Evolutionary conservation across 73 alveolate species (phyloP), one percentile per base, ranked within the genome.

Genomic region (Paramecium primaurelia): DNA sequence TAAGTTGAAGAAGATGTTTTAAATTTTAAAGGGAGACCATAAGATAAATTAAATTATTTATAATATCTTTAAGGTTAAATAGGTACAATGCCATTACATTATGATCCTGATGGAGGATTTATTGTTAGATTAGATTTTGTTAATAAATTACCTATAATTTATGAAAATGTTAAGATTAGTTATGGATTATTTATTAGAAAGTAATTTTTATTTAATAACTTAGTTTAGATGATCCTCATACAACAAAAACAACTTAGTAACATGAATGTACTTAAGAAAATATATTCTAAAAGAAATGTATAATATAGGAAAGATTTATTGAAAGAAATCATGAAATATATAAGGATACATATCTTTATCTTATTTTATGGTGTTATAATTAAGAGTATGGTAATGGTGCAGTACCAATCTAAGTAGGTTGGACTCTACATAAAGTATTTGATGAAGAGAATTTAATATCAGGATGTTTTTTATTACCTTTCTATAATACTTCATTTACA

Each of bases 21-120:
- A 10, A 80, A 80, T 49, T 80, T 32, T 9, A 80, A 42, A 80
- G 34, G 51, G 6, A 80, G 73, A 47, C 77, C 71, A 22, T 40
- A 47, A 12, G 91, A 80, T 45, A 80, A 45, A 80, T 44, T 44
- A 36, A 80, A 40, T 80, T 80, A 80, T 80, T 49, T 80, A 80
- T 45, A 80, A 80, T 80, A 45, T 44, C 34, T 80, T 8, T 45
- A 80, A 12, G 75, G 91, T 8, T 42, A 80, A 47, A 80, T 80
- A 38, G 49, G 58, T 8, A 80, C 91, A 25, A 80, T 80, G 71
- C 91, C 91, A 25, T 80, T 80, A 18, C 49, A 25, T 80, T 80
- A 80, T 80, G 91, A 80, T 80, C 73, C 91, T 6, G 91, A 80
- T 45, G 44, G 47, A 25, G 91, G 91, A 80, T 80, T 80, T 32